These are phyloP conservation scores for Heritiera littoralis DNA, from an alignment of 345 rosid species.

Conservation along the genomic window DNA sequence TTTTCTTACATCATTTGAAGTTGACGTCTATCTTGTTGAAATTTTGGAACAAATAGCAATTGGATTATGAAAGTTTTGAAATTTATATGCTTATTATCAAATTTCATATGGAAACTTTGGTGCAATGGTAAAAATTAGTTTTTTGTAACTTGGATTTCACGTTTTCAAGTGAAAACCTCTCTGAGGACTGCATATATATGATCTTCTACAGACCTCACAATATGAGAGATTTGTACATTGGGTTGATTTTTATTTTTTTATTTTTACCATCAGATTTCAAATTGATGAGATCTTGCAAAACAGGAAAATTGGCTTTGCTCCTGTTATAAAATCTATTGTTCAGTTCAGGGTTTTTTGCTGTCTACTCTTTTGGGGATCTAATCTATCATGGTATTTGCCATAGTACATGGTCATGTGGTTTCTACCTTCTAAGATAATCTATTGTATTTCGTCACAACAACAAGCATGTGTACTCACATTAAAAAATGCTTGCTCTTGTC, in stretches of 20 bases:
- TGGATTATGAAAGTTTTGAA: not conserved
- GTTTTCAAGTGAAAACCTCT: too few relatives aligned
- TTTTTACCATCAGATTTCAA: too few relatives aligned
- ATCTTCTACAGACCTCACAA: too few relatives aligned
- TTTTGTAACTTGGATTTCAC: too few relatives aligned
- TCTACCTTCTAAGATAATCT: not conserved
- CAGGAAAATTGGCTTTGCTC: not conserved
- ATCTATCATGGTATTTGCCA: not conserved
- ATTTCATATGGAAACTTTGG: too few relatives aligned
- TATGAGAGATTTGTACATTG: too few relatives aligned
- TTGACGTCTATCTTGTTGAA: not conserved
- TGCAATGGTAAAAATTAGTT: too few relatives aligned
- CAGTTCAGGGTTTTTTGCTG: not conserved
- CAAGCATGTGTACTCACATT: not conserved
- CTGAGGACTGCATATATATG: too few relatives aligned
- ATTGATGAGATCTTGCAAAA: not conserved
- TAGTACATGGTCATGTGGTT: not conserved
- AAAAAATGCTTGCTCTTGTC: not conserved
- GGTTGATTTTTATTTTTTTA: too few relatives aligned
- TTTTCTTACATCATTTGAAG: not conserved
- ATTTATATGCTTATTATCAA: too few relatives aligned
- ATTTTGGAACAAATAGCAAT: not conserved
- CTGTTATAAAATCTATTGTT: not conserved
- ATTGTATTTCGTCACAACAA: not conserved
- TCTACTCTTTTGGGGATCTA: not conserved